phyloP scores from a whole-genome alignment of 805 yeast genomes.

The Isabelozyma rhagii region DNA sequence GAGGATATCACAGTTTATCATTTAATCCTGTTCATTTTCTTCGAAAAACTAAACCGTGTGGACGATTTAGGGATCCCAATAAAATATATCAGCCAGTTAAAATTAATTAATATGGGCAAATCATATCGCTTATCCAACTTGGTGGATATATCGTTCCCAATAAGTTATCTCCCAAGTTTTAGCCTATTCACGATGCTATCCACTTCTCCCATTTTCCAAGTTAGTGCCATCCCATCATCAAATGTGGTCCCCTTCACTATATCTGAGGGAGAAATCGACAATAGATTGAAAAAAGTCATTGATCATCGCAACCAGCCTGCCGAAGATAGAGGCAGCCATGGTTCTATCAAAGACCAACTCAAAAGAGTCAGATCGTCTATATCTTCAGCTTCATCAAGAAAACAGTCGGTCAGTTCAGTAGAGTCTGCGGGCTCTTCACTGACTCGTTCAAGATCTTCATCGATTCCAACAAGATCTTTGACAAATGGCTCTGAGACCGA shows the following conservation, averaged over 20 bases:
- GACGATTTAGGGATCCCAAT: background rate
- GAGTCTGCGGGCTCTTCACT: background rate
- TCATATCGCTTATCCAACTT: background rate
- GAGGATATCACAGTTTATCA: background rate
- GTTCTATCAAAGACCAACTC: background rate
- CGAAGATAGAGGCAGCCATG: background rate
- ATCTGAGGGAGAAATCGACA: background rate
- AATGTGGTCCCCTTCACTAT: background rate
- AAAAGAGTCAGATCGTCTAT: background rate
- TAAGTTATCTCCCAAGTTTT: background rate
- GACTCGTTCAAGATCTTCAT: background rate
- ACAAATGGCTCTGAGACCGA: background rate
- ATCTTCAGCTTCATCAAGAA: background rate
- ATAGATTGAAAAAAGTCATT: background rate
- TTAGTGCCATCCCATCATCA: background rate
- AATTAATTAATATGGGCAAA: background rate
- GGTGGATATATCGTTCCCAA: background rate
- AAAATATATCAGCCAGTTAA: background rate
- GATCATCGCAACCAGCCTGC: background rate
- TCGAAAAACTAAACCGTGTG: background rate
- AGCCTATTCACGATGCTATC: background rate
- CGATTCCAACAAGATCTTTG: background rate
- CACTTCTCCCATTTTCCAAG: background rate
- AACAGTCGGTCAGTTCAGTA: background rate
- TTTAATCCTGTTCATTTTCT: background rate